Evolutionary conservation across 805 yeast species (phyloP).

Genomic region (Jamesozyma lodderae): DNA sequence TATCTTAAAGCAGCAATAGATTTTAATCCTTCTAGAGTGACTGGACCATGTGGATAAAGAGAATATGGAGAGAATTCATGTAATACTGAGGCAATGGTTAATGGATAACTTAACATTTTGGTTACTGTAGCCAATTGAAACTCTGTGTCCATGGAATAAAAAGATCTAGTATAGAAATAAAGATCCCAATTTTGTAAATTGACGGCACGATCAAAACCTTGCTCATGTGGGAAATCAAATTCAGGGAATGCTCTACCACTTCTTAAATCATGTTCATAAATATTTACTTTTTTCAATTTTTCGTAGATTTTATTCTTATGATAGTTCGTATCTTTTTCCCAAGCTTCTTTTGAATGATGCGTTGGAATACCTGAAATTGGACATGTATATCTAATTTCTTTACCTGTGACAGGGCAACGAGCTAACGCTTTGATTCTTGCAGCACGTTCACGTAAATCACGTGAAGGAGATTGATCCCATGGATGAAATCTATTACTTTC

Average conservation of each 20-base stretch:
- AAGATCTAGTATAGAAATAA: constrained; percentile 85
- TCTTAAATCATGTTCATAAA: constrained; percentile 90
- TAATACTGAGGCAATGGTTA: constrained; percentile 75
- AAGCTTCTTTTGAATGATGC: constrained; percentile 82
- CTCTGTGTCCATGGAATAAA: constrained; percentile 94
- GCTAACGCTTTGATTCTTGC: constrained; percentile 85
- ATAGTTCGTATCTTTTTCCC: constrained; percentile 73
- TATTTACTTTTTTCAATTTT: constrained; percentile 74
- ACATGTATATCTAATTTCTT: constrained; percentile 77
- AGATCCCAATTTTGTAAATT: constrained; percentile 88
- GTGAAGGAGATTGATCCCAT: constrained; percentile 90
- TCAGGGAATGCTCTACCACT: constrained; percentile 93
- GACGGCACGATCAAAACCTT: constrained; percentile 64
- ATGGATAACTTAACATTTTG: constrained; percentile 87
- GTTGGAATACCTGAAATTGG: constrained; percentile 96
- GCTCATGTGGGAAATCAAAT: constrained; percentile 83
- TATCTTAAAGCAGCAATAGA: constrained; percentile 89
- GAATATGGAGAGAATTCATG: constrained; percentile 82
- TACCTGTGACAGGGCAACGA: constrained; percentile 83
- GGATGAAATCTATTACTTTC: constrained; percentile 66
- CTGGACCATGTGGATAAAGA: constrained; percentile 73
- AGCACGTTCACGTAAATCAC: constrained; percentile 83
- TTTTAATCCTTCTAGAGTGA: constrained; percentile 87
- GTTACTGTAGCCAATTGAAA: constrained; percentile 94
- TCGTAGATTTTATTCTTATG: constrained; percentile 62